A percentile compares a stretch with the other conserved stretches of the same genome.
phyloP scores from a whole-genome alignment of 2,329 filamentous ascomycete genomes.

The Aspergillus candidus region DNA sequence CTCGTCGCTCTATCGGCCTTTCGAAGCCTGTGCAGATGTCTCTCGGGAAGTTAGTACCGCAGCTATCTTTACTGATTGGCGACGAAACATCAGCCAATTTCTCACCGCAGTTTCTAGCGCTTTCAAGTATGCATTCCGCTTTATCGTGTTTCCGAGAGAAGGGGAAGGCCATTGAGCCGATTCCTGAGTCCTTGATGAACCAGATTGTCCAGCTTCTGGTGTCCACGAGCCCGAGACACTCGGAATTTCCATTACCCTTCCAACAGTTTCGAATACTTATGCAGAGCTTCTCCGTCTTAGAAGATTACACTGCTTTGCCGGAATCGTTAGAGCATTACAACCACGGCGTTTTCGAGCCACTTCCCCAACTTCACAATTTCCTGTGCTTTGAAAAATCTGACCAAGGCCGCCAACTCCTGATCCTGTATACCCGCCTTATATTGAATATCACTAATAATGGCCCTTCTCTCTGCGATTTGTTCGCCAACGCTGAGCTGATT shows the following conservation, averaged over 20 bases:
- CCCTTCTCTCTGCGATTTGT: constrained; percentile 59
- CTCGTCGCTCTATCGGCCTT: constrained; percentile 17
- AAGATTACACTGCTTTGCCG: constrained; percentile 30
- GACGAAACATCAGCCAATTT: constrained; percentile 14
- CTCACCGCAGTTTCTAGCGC: constrained; percentile 28
- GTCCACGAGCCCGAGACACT: constrained; percentile 5
- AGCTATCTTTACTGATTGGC: constrained; percentile 19
- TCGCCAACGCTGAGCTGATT: constrained; percentile 46
- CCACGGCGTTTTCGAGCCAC: constrained; percentile 21
- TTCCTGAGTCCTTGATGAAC: constrained; percentile 23
- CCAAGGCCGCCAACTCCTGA: constrained; percentile 23
- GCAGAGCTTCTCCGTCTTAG: constrained; percentile 32
- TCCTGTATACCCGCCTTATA: constrained; percentile 59
- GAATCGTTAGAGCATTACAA: constrained; percentile 22
- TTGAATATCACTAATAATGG: constrained; percentile 85
- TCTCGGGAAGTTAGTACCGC: constrained; percentile 21
- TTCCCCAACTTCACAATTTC: constrained; percentile 35
- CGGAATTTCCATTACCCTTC: not conserved
- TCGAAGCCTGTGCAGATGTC: constrained; percentile 27
- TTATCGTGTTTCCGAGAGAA: constrained; percentile 29
- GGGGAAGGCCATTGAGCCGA: constrained; percentile 20
- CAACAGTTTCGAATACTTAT: constrained; percentile 21
- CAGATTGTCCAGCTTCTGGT: constrained; percentile 27
- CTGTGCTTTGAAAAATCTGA: constrained; percentile 22
- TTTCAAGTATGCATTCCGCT: constrained; percentile 29